These are phyloP conservation scores for Penicillium mononematosum DNA, from an alignment of 495 filamentous ascomycete species.

Conservation along the genomic window DNA sequence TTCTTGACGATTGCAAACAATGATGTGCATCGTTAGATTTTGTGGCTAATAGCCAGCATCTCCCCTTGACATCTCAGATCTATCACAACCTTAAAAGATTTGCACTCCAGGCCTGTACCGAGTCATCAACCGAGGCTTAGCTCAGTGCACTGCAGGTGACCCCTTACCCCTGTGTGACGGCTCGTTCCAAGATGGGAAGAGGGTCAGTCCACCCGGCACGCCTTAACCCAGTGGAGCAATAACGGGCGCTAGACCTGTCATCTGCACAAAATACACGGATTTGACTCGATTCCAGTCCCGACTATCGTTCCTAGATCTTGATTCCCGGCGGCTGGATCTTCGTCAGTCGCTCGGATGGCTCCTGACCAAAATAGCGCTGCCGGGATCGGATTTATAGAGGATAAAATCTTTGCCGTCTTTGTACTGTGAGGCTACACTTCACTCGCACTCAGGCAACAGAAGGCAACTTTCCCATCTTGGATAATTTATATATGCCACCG, in stretches of 20 bases:
- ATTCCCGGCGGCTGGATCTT: slow-evolving; percentile 16
- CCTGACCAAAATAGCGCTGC: neutral
- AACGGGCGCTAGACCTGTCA: slow-evolving; percentile 9
- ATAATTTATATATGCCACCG: neutral
- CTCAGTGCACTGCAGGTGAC: slow-evolving; percentile 8
- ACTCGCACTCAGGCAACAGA: neutral
- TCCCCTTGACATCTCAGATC: slow-evolving; percentile 1
- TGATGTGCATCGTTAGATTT: neutral
- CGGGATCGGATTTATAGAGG: neutral
- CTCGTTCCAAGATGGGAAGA: neutral
- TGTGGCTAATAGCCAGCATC: neutral
- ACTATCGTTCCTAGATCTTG: slow-evolving; percentile 13
- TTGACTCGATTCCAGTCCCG: slow-evolving; percentile 16
- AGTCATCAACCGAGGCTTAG: neutral
- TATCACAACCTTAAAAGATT: neutral
- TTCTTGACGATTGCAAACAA: neutral
- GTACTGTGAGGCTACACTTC: neutral
- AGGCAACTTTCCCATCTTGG: neutral
- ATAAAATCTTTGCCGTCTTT: slow-evolving; percentile 5
- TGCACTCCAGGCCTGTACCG: neutral
- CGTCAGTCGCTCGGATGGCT: slow-evolving; percentile 4
- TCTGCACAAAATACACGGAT: slow-evolving; percentile 11
- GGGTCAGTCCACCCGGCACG: slow-evolving; percentile 17
- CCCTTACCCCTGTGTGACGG: slow-evolving; percentile 9
- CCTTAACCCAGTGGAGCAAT: slow-evolving; percentile 10